Conservation (phyloP, 2,329 filamentous ascomycete species). For the Xylaria sp. region DNA sequence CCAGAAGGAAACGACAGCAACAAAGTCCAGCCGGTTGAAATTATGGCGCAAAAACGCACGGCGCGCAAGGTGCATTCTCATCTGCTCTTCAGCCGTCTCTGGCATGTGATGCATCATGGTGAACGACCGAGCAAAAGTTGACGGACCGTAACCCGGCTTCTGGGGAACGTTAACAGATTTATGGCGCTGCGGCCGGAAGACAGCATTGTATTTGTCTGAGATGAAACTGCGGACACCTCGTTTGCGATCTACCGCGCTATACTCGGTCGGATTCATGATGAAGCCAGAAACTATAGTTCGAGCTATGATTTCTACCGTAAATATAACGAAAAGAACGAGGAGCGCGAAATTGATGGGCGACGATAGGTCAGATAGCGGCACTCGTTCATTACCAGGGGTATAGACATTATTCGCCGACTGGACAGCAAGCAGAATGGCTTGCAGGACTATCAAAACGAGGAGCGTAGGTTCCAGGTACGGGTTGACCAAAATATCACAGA, state of each 20-base stretch:
- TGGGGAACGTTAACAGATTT: slow-evolving; percentile 55
- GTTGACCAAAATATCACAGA: slow-evolving; percentile 82
- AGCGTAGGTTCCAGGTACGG: slow-evolving; percentile 83
- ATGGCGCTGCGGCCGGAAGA: slow-evolving; percentile 78
- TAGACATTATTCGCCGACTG: slow-evolving; percentile 72
- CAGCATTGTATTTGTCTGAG: slow-evolving; percentile 65
- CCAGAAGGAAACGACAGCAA: slow-evolving; percentile 95
- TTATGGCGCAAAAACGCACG: slow-evolving; percentile 90
- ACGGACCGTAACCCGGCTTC: slow-evolving; percentile 45
- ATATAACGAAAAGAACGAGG: slow-evolving; percentile 77
- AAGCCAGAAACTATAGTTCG: slow-evolving; percentile 91
- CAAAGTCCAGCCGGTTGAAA: slow-evolving; percentile 91
- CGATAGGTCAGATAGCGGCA: slow-evolving; percentile 57
- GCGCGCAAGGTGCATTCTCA: slow-evolving; percentile 78
- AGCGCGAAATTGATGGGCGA: slow-evolving; percentile 72
- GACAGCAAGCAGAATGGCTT: slow-evolving; percentile 81
- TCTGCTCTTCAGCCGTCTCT: slow-evolving; percentile 67
- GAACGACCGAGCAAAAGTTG: slow-evolving; percentile 69
- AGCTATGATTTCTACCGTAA: slow-evolving; percentile 77
- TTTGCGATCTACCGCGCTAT: slow-evolving; percentile 81
- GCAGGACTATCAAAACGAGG: slow-evolving; percentile 78
- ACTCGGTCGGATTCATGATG: slow-evolving; percentile 82
- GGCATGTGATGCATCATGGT: slow-evolving; percentile 65
- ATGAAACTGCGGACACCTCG: slow-evolving; percentile 69
- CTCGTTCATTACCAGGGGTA: slow-evolving; percentile 53